phyloP scores from a whole-genome alignment of 2,329 filamentous ascomycete species.

The Pestalotiopsis fici region DNA sequence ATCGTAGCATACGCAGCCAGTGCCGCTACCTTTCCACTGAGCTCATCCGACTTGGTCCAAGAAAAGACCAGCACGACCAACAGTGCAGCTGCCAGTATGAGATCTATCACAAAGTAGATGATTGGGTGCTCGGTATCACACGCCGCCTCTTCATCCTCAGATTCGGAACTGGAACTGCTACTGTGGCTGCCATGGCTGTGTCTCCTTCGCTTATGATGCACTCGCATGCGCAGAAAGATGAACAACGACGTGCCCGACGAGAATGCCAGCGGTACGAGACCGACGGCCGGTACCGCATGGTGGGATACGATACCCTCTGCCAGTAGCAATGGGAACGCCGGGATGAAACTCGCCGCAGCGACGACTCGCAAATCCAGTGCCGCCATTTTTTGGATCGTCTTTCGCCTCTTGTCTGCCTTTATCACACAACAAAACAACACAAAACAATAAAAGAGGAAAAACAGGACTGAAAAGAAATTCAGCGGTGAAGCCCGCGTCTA shows the following conservation, averaged over 20 bases:
- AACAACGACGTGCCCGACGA: constrained; percentile 30
- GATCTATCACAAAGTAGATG: constrained; percentile 37
- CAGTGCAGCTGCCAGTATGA: constrained; percentile 34
- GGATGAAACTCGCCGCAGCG: constrained; percentile 36
- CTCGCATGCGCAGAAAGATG: constrained; percentile 18
- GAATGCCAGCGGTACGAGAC: constrained; percentile 38
- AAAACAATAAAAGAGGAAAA: neutral
- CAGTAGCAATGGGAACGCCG: constrained; percentile 40
- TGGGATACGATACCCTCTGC: constrained; percentile 36
- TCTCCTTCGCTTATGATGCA: constrained; percentile 8
- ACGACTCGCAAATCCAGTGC: constrained; percentile 28
- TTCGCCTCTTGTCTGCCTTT: neutral
- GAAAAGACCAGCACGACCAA: constrained; percentile 42
- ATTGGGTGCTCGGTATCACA: constrained; percentile 27
- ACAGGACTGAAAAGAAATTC: neutral
- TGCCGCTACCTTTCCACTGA: constrained; percentile 35
- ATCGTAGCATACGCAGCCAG: constrained; percentile 43
- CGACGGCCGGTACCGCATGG: constrained; percentile 36
- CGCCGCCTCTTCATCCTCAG: constrained; percentile 4
- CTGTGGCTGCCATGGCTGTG: constrained; percentile 8
- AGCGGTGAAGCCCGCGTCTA: neutral
- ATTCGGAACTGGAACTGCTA: neutral
- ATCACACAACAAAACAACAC: neutral
- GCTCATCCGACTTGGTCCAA: constrained; percentile 30
- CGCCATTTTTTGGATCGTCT: neutral